phyloP scores from a whole-genome alignment of 2,329 filamentous ascomycete genomes.

The Zymoseptoria crescenta region DNA sequence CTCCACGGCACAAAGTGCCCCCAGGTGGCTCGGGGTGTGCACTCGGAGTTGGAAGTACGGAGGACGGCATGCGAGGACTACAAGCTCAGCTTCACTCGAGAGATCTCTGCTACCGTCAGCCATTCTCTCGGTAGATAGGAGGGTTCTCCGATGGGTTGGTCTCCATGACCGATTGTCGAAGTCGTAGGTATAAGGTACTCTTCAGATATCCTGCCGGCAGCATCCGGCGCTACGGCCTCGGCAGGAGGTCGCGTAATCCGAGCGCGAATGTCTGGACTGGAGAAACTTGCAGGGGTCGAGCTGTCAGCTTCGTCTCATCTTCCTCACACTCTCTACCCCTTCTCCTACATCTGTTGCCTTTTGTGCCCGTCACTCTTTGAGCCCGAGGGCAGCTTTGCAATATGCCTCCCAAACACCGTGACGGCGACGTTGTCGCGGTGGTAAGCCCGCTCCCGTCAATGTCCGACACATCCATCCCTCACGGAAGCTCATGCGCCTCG shows the following conservation, averaged over 20 bases:
- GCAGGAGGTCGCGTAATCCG: not conserved
- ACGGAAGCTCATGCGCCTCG: not conserved
- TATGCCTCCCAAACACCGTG: constrained; percentile 56
- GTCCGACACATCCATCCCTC: not conserved
- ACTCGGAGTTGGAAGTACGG: no score
- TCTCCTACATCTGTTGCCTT: constrained; percentile 3
- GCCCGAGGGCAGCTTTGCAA: not conserved
- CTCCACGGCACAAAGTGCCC: no score
- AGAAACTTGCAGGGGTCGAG: not conserved
- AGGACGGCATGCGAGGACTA: not conserved
- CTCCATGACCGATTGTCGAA: not conserved
- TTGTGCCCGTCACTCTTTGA: not conserved
- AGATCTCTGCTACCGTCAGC: not conserved
- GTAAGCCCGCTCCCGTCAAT: constrained; percentile 34
- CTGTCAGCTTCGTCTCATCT: not conserved
- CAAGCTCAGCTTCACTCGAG: not conserved
- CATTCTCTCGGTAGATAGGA: not conserved
- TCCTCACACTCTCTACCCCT: constrained; percentile 1
- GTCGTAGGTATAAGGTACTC: not conserved
- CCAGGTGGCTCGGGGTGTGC: no score
- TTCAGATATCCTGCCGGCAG: not conserved
- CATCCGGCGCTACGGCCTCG: not conserved
- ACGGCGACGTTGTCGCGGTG: constrained; percentile 54
- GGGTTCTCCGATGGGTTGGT: not conserved
- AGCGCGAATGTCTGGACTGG: not conserved